Conservation (phyloP, 2,329 filamentous ascomycete species). For the Pseudogymnoascus sp. region DNA sequence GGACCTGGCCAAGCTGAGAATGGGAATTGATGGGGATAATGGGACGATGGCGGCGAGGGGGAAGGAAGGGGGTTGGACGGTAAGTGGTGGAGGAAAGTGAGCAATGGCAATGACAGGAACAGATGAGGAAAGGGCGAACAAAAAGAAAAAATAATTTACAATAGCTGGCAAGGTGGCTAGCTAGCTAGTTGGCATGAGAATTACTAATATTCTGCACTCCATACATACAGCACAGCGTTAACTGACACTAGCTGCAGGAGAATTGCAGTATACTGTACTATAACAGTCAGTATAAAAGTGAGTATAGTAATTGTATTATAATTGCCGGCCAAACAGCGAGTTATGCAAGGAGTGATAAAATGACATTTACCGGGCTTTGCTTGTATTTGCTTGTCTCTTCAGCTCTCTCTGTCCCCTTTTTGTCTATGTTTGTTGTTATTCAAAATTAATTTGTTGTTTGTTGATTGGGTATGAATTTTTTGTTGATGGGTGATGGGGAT, state of each 20-base stretch:
- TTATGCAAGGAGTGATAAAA: not conserved
- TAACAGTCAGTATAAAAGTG: not conserved
- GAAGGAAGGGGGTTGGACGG: not conserved
- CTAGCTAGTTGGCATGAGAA: not conserved
- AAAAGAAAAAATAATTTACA: not conserved
- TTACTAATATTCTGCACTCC: not conserved
- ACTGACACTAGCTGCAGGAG: too few species aligned
- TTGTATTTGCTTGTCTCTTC: not conserved
- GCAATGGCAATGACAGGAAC: too few species aligned
- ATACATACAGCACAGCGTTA: too few species aligned
- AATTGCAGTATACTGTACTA: too few species aligned
- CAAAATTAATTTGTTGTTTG: not conserved
- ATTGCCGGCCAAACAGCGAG: not conserved
- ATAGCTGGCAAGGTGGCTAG: not conserved
- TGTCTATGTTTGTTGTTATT: not conserved
- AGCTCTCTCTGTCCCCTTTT: not conserved
- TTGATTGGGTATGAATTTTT: not conserved
- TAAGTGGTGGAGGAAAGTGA: too few species aligned
- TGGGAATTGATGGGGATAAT: not conserved
- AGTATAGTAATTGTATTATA: not conserved
- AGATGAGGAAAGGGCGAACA: not conserved
- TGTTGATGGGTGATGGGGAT: not conserved
- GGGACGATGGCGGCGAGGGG: not conserved
- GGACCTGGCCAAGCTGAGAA: not conserved
- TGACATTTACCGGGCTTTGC: not conserved